phyloP scores from a whole-genome alignment of 2,329 filamentous ascomycete genomes.

The Pseudogymnoascus sp. region DNA sequence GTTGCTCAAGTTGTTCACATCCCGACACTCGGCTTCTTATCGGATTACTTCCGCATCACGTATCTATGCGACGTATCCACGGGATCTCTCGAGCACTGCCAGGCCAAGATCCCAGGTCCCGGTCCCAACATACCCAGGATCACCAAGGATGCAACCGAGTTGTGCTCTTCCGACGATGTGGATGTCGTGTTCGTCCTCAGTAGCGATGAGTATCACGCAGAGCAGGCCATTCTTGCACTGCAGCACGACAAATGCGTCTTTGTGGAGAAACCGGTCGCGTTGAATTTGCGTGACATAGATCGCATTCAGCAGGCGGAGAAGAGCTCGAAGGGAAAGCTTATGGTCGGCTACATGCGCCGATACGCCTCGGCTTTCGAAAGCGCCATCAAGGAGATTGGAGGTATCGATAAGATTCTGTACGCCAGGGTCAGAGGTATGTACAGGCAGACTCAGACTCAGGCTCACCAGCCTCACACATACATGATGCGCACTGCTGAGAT shows the following conservation, averaged over 20 bases:
- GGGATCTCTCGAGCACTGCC: too few relatives aligned
- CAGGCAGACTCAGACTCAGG: too few relatives aligned
- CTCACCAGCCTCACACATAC: too few relatives aligned
- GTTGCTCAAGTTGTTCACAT: slow-evolving; percentile 47
- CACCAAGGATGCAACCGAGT: slow-evolving; percentile 33
- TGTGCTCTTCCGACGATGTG: slow-evolving; percentile 33
- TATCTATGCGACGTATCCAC: too few relatives aligned
- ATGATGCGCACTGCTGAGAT: too few relatives aligned
- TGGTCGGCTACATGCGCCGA: slow-evolving; percentile 56
- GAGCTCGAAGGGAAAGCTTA: slow-evolving; percentile 36
- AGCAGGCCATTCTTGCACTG: slow-evolving; percentile 44
- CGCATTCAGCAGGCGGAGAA: slow-evolving; percentile 33
- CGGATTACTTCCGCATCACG: too few relatives aligned
- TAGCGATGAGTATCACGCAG: slow-evolving; percentile 47
- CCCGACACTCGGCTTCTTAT: slow-evolving; percentile 28
- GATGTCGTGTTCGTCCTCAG: slow-evolving; percentile 46
- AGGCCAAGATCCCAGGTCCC: too few relatives aligned
- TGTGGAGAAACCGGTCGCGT: slow-evolving; percentile 46
- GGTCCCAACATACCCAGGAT: slow-evolving; percentile 34
- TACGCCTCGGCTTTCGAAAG: slow-evolving; percentile 49
- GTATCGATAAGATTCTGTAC: slow-evolving; percentile 46
- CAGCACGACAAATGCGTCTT: slow-evolving; percentile 48
- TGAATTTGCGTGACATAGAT: too few relatives aligned
- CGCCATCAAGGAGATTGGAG: slow-evolving; percentile 46
- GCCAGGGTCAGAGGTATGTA: slow-evolving; percentile 40